Evolutionary conservation across 805 yeast species (phyloP).

Genomic region (Ogataea nitratoaversa): DNA sequence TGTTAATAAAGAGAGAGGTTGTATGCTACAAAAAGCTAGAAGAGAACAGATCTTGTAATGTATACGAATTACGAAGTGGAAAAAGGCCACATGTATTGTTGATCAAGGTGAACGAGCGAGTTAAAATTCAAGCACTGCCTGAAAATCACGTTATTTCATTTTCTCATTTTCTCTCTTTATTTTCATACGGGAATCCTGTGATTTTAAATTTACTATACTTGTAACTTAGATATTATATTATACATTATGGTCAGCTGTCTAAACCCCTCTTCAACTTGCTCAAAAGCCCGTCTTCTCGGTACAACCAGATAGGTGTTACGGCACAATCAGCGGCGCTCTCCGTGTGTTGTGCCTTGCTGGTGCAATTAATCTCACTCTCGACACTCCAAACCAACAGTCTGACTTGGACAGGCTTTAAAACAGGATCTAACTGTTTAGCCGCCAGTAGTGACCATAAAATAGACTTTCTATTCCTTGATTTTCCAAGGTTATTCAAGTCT

Average conservation of each 20-base stretch:
- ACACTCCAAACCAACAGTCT: slow-evolving; percentile 21
- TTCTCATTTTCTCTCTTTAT: no score
- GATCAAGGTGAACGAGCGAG: neutral
- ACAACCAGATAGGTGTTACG: slow-evolving; percentile 20
- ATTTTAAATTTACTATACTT: no score
- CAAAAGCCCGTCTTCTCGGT: slow-evolving; percentile 23
- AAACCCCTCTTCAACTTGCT: slow-evolving; percentile 15
- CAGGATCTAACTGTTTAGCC: slow-evolving; percentile 61
- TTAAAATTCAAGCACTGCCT: neutral
- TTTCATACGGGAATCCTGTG: no score
- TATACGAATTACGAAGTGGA: no score
- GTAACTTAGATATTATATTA: no score
- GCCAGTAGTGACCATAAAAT: slow-evolving; percentile 75
- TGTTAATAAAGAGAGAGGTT: no score
- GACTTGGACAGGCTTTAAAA: slow-evolving; percentile 23
- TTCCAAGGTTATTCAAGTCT: slow-evolving; percentile 42
- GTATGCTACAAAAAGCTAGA: no score
- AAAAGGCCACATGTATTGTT: no score
- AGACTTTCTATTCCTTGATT: slow-evolving; percentile 66
- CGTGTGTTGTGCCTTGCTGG: no score
- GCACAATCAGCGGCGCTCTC: slow-evolving; percentile 3
- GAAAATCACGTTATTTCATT: neutral
- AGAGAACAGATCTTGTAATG: no score
- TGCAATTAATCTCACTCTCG: slow-evolving; percentile 19
- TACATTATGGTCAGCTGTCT: neutral